phyloP scores from a whole-genome alignment of 164 flowering plant species.

The Buxus sempervirens region DNA sequence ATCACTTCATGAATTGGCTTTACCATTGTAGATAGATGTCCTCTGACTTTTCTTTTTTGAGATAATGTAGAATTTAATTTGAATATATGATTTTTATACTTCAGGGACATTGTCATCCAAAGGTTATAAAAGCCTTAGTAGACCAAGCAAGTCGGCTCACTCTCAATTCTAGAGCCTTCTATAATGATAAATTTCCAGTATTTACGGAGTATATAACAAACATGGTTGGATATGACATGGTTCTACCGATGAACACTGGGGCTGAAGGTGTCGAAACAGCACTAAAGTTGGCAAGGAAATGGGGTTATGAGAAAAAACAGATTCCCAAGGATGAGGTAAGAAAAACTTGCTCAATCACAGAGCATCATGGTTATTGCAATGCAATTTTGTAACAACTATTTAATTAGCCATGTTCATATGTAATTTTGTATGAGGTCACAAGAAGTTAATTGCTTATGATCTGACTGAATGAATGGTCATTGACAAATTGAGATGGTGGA shows the following conservation, averaged over 20 bases:
- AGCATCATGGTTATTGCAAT: neutral
- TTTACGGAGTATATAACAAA: conserved; percentile 67
- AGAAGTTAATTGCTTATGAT: too few relatives aligned
- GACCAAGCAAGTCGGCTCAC: conserved; percentile 84
- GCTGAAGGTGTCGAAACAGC: conserved; percentile 99
- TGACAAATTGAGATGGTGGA: too few relatives aligned
- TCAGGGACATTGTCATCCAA: conserved; percentile 98
- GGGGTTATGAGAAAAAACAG: conserved; percentile 89
- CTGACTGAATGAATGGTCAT: too few relatives aligned
- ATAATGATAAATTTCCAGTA: conserved; percentile 80
- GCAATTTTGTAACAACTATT: neutral
- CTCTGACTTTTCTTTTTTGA: neutral
- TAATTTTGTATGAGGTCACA: too few relatives aligned
- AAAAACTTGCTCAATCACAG: conserved; percentile 1
- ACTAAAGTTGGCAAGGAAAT: conserved; percentile 81
- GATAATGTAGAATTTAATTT: neutral
- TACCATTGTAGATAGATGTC: neutral
- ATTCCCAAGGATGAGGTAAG: conserved; percentile 84
- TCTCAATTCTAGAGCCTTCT: conserved; percentile 92
- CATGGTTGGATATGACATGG: conserved; percentile 95
- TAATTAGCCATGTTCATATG: too few relatives aligned
- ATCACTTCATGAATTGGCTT: neutral
- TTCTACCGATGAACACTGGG: conserved; percentile 98
- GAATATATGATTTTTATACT: conserved; percentile 9
- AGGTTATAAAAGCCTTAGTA: conserved; percentile 69